Conservation (phyloP, 441 rosid genomes). For the Erodium chrysanthum region DNA sequence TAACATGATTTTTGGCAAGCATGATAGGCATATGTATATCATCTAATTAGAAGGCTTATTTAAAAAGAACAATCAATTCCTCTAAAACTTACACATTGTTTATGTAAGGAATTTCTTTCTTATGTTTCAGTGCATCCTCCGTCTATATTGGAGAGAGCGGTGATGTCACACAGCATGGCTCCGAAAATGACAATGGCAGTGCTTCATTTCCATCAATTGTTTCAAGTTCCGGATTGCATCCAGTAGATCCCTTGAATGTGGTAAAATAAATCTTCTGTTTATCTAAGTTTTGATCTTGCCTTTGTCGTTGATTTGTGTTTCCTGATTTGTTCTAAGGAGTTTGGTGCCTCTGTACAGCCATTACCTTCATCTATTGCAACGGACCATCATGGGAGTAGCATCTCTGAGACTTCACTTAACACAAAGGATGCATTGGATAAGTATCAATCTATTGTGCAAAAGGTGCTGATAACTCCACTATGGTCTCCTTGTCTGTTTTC, state of each 20-base stretch:
- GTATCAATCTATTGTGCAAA: conserved; percentile 68
- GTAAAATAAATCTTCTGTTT: conserved; percentile 33
- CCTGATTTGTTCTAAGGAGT: conserved; percentile 36
- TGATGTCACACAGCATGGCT: conserved; percentile 34
- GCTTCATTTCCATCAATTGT: conserved; percentile 41
- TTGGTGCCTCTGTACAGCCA: conserved; percentile 42
- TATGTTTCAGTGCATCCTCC: conserved; percentile 41
- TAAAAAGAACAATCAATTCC: not conserved
- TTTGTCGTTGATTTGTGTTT: conserved; percentile 20
- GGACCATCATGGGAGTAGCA: conserved; percentile 53
- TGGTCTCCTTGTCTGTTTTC: conserved; percentile 8
- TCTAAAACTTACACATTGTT: conserved; percentile 7
- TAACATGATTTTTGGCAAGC: not conserved
- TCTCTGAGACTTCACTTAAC: conserved; percentile 56
- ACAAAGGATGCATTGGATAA: conserved; percentile 94
- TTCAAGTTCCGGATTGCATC: conserved; percentile 42
- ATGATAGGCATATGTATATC: not conserved
- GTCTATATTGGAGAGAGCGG: conserved; percentile 44
- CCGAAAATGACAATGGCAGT: conserved; percentile 39
- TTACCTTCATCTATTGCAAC: conserved; percentile 42
- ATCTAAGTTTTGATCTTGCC: conserved; percentile 14
- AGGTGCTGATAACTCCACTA: conserved; percentile 35
- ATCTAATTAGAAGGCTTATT: conserved; percentile 5
- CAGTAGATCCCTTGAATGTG: conserved; percentile 41
- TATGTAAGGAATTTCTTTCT: conserved; percentile 11